Conservation (phyloP, 768 basidiomycete species). For the Mycena pura region DNA sequence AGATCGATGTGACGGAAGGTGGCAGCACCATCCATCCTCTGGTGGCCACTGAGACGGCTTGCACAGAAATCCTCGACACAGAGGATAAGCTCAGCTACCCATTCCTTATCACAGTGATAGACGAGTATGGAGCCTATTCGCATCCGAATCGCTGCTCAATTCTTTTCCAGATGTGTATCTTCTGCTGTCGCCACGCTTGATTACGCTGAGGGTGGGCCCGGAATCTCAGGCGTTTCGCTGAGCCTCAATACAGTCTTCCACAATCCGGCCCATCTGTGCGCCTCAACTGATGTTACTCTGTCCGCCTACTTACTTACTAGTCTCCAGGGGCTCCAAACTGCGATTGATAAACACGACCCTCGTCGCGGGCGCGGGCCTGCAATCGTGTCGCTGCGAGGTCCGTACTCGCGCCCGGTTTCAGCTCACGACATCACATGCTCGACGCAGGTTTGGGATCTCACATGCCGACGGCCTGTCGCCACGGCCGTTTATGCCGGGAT, state of each 20-base stretch:
- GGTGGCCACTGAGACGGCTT: background rate
- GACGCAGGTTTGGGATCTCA: constrained; percentile 23
- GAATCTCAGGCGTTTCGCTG: constrained; percentile 48
- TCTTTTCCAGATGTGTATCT: constrained; percentile 47
- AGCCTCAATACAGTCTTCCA: constrained; percentile 55
- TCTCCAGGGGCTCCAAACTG: constrained; percentile 49
- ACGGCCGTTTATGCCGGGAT: constrained; percentile 13
- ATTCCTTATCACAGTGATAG: constrained; percentile 51
- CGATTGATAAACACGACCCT: constrained; percentile 48
- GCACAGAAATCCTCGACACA: constrained; percentile 51
- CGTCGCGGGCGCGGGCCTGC: constrained; percentile 29
- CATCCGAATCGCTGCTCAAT: background rate
- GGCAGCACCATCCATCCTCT: background rate
- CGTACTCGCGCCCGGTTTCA: background rate
- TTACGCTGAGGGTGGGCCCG: constrained; percentile 36
- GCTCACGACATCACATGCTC: no score
- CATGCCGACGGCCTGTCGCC: constrained; percentile 12
- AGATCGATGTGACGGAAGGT: constrained; percentile 55
- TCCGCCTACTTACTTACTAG: background rate
- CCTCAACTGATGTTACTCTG: background rate
- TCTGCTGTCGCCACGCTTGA: constrained; percentile 45
- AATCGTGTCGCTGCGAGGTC: constrained; percentile 51
- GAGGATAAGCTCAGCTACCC: constrained; percentile 48
- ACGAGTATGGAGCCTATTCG: constrained; percentile 44
- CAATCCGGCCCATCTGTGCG: constrained; percentile 46